Base-by-base conservation (phyloP, 345 rosid genomes). In the Pistacia vera region DNA sequence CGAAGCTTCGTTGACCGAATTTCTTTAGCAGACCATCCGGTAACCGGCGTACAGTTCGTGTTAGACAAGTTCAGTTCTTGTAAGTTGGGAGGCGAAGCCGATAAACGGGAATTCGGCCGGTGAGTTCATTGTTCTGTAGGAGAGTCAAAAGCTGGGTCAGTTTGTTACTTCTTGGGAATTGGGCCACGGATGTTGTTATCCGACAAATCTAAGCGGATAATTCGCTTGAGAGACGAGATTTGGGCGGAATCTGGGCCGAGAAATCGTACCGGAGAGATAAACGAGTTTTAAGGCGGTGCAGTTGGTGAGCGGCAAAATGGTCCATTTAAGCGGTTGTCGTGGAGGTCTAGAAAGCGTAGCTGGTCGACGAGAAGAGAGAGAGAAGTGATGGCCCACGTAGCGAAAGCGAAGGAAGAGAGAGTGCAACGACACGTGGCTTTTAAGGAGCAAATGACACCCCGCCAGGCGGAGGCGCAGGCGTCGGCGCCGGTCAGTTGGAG, bases 281-380 rank as follows among this genome's bases (percentile, higher is more conserved):
- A 92, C 79, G 61, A 90, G 98, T 51, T 86, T 86, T 78, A 95
- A 94, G 76, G 88, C 87, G 11, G 90, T 79, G 75, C 97, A 92
- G 81, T 90, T 89, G 36, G 85, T 49, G 67, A 93, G 86, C 0
- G 98, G 86, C 20, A 30, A 80, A 73, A 93, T 49, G 54, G 91
- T 82, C 79, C 94, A 82, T 93, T 95, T 48, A 95, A 88, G 79
- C 96, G 89, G 85, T 95, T 95, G 68, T 86, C 87, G 30, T 93
- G 96, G 85, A 95, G 95, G 80, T 95, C 94, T 6, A 95, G 89
- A 48, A 91, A 76, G 14, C 97, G 98, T 48, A 95, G 98, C 76
- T 90, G 94, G 85, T 88, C n/a, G n/a, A n/a, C 84, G 35, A 95
- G 92, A 57, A 83, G 71, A 16, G 94, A 82, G 76, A 95, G 90